Conservation (phyloP, 129 eudicot species). For the Chrysanthemum makinoi region DNA sequence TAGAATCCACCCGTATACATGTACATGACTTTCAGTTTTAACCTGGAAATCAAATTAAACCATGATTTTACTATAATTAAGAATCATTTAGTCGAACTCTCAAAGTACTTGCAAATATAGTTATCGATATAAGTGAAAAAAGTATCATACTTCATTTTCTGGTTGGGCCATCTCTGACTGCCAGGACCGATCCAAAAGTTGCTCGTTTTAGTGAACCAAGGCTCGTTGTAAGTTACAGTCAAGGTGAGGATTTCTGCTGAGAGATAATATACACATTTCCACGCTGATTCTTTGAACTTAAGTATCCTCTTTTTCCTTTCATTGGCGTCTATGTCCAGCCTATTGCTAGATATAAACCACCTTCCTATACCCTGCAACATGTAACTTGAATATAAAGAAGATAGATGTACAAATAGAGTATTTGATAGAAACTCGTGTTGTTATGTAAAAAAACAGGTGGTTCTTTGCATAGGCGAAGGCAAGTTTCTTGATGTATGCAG, state of each 20-base stretch:
- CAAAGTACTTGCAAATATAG: too few species aligned
- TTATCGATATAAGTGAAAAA: not conserved
- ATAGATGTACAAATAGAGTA: not conserved
- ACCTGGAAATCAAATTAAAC: conserved; percentile 39
- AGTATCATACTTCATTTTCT: conserved; percentile 60
- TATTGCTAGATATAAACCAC: conserved; percentile 49
- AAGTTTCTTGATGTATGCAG: too few species aligned
- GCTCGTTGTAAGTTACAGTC: conserved; percentile 71
- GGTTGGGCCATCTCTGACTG: conserved; percentile 82
- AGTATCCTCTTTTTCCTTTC: conserved; percentile 52
- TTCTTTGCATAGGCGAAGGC: not conserved
- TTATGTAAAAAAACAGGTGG: not conserved
- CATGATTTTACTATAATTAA: not conserved
- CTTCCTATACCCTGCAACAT: conserved; percentile 62
- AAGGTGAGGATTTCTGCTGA: conserved; percentile 80
- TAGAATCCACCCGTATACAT: conserved; percentile 85
- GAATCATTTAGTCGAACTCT: not conserved
- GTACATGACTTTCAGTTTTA: conserved; percentile 71
- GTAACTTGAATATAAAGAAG: conserved; percentile 2
- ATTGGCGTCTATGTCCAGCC: conserved; percentile 37
- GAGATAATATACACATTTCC: conserved; percentile 85
- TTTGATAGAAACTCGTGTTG: not conserved
- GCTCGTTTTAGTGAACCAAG: conserved; percentile 79
- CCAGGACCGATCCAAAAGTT: conserved; percentile 81
- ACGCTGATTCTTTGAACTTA: conserved; percentile 89